Conservation (phyloP, 805 yeast species). For the Diddensiella santjacobensis region DNA sequence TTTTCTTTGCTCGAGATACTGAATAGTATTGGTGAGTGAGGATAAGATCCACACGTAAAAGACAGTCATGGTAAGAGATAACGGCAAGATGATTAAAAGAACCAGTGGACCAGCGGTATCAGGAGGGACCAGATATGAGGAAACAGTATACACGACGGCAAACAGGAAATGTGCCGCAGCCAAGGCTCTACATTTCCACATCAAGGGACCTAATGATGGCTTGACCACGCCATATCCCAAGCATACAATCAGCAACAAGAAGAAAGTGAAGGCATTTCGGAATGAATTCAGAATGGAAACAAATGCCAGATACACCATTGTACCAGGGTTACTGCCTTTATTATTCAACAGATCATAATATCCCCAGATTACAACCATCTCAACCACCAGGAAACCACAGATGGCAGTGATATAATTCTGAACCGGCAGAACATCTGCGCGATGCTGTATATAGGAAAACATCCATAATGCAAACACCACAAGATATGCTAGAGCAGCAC, state of each 20-base stretch:
- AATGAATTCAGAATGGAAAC: slow-evolving; percentile 75
- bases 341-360: slow-evolving; percentile 80
- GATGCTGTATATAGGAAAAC: slow-evolving; percentile 78
- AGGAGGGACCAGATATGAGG: slow-evolving; percentile 50
- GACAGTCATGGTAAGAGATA: slow-evolving; percentile 60
- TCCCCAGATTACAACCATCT: slow-evolving; percentile 86
- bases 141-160: slow-evolving; percentile 49
- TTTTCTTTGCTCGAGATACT: slow-evolving; percentile 72
- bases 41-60: slow-evolving; percentile 74
- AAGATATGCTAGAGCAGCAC: slow-evolving; percentile 76
- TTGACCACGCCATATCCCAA: slow-evolving; percentile 94
- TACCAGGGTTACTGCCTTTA: slow-evolving; percentile 47
- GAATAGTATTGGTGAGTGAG: slow-evolving; percentile 71
- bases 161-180: slow-evolving; percentile 55
- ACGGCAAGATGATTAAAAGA: slow-evolving; percentile 64
- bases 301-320: slow-evolving; percentile 71
- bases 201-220: slow-evolving; percentile 74
- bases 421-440: slow-evolving; percentile 81
- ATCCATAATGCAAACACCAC: slow-evolving; percentile 78
- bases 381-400: slow-evolving; percentile 75
- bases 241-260: slow-evolving; percentile 76
- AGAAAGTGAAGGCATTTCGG: slow-evolving; percentile 83
- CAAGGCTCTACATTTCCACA: slow-evolving; percentile 66
- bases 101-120: slow-evolving; percentile 44
- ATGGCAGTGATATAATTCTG: slow-evolving; percentile 89